A percentile compares a stretch with the other conserved stretches of the same genome.
These are phyloP conservation scores for Stemphylium vesicarium DNA, from an alignment of 2,329 filamentous ascomycete genomes.

Conservation along the genomic window DNA sequence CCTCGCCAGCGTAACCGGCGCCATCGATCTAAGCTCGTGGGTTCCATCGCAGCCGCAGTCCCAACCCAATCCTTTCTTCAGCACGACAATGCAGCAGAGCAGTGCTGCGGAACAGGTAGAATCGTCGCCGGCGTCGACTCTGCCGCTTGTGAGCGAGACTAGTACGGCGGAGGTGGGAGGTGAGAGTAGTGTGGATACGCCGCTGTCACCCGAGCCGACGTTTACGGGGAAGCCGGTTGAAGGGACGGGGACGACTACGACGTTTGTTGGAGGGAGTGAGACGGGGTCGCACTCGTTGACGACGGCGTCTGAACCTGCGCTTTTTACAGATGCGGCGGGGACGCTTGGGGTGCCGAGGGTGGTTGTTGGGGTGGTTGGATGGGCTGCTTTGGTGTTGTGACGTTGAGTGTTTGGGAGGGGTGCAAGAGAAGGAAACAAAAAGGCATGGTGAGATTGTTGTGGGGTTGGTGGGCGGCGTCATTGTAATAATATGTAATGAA, in stretches of 20 bases:
- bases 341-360: conserved; percentile 19
- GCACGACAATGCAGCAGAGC: not conserved
- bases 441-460: too few relatives aligned
- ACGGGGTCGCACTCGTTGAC: conserved; percentile 6
- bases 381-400: conserved; percentile 24
- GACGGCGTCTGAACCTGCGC: conserved; percentile 9
- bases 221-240: not conserved
- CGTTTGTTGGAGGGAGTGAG: not conserved
- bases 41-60: not conserved
- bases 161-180: not conserved
- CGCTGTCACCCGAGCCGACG: too few relatives aligned
- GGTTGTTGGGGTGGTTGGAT: conserved; percentile 25
- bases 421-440: not conserved
- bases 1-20: not conserved
- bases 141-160: not conserved
- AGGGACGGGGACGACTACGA: not conserved
- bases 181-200: not conserved
- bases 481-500: too few relatives aligned
- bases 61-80: too few relatives aligned
- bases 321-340: conserved; percentile 30
- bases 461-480: too few relatives aligned
- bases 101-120: conserved; percentile 2
- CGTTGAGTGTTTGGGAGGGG: too few relatives aligned
- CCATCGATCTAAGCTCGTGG: not conserved
- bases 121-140: conserved; percentile 15